A percentile compares a stretch with the other conserved stretches of the same genome.
Conservation (phyloP, 1,284 basidiomycete species). For the Ceratobasidium sp. region DNA sequence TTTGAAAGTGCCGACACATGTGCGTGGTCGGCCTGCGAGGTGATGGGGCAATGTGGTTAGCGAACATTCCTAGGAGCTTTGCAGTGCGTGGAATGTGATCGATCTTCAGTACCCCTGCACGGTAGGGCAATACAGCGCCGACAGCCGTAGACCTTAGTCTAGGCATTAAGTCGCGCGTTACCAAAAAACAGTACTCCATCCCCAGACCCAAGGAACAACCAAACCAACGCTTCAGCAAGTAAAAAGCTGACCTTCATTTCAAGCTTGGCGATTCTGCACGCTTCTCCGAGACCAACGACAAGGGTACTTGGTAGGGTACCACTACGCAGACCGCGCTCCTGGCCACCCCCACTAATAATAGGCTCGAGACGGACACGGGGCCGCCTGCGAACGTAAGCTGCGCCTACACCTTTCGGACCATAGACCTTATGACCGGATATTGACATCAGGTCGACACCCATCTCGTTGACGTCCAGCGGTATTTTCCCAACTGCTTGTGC, state of each 20-base stretch:
- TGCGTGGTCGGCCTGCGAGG: constrained; percentile 78
- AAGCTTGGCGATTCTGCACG: constrained; percentile 87
- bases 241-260: constrained; percentile 87
- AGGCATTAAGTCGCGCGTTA: constrained; percentile 34
- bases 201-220: not conserved
- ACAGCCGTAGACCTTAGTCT: constrained; percentile 46
- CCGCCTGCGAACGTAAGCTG: constrained; percentile 91
- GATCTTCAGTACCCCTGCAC: constrained; percentile 91
- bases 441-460: constrained; percentile 95
- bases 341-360: constrained; percentile 94
- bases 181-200: constrained; percentile 33
- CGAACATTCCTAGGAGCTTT: constrained; percentile 47
- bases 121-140: constrained; percentile 69
- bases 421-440: constrained; percentile 99
- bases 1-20: constrained; percentile 82
- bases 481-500: constrained; percentile 97
- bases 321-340: constrained; percentile 94
- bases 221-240: constrained; percentile 40
- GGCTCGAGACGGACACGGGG: constrained; percentile 96
- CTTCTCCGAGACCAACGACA: constrained; percentile 94
- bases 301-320: constrained; percentile 93
- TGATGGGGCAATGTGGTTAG: constrained; percentile 37
- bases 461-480: constrained; percentile 90
- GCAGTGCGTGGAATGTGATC: constrained; percentile 44
- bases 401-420: constrained; percentile 97